A percentile compares a stretch with the other conserved stretches of the same genome.
phyloP scores from a whole-genome alignment of 2,329 filamentous ascomycete genomes.

The Pseudocercospora macadamiae region DNA sequence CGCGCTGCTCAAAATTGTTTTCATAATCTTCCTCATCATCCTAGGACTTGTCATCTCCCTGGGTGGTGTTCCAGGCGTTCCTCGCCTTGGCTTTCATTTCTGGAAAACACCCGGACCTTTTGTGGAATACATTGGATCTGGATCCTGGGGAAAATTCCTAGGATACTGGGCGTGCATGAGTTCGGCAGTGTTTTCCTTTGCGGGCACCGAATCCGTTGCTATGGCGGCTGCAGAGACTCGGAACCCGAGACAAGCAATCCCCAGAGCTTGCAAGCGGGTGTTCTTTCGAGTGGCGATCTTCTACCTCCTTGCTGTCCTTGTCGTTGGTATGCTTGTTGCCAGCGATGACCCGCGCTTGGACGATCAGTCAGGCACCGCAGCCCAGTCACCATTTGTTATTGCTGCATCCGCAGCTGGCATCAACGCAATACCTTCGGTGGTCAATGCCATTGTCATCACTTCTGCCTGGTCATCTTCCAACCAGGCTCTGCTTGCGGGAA shows the following conservation, averaged over 20 bases:
- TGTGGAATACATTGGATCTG: slow-evolving; percentile 42
- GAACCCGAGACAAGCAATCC: slow-evolving; percentile 32
- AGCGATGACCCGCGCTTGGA: slow-evolving; percentile 42
- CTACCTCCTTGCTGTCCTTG: slow-evolving; percentile 44
- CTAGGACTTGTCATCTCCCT: slow-evolving; percentile 49
- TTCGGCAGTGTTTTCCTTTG: slow-evolving; percentile 29
- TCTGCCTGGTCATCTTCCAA: slow-evolving; percentile 64
- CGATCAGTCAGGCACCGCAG: slow-evolving; percentile 39
- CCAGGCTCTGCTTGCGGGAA: slow-evolving; percentile 56
- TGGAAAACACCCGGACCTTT: slow-evolving; percentile 50
- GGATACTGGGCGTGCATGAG: slow-evolving; percentile 42
- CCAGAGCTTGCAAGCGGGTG: slow-evolving; percentile 29
- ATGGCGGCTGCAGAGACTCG: slow-evolving; percentile 32
- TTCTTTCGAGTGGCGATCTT: slow-evolving; percentile 38
- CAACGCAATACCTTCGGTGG: slow-evolving; percentile 61
- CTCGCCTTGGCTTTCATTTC: slow-evolving; percentile 50
- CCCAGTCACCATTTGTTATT: slow-evolving; percentile 59
- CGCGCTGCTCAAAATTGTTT: slow-evolving; percentile 48
- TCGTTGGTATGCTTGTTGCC: slow-evolving; percentile 44
- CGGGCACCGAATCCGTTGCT: slow-evolving; percentile 30
- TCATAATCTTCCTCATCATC: slow-evolving; percentile 49
- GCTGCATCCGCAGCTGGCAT: slow-evolving; percentile 64
- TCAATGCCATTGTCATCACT: slow-evolving; percentile 69
- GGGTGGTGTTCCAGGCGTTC: slow-evolving; percentile 45
- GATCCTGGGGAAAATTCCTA: slow-evolving; percentile 44